Evolutionary conservation across 2,329 filamentous ascomycete genomes (phyloP).

Genomic region (Metarhizium humberi): DNA sequence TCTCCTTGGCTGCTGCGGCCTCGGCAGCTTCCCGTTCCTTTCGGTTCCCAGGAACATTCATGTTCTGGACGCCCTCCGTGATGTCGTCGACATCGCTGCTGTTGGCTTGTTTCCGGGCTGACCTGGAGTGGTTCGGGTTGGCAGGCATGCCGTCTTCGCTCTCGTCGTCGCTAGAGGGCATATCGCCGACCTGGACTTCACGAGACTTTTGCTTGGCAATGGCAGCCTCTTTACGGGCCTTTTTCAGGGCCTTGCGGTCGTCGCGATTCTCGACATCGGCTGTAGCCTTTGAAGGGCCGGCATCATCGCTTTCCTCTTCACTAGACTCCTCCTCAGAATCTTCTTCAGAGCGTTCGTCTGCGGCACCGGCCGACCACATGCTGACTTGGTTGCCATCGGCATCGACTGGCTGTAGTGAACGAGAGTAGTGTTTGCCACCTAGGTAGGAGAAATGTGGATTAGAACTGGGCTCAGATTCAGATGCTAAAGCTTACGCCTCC

Average conservation of each 20-base stretch:
- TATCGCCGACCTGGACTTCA: slow-evolving; percentile 71
- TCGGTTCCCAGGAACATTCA: slow-evolving; percentile 36
- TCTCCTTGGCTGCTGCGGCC: slow-evolving; percentile 79
- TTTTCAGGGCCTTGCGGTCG: slow-evolving; percentile 77
- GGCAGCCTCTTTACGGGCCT: slow-evolving; percentile 84
- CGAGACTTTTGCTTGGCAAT: slow-evolving; percentile 65
- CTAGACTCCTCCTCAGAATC: slow-evolving; percentile 43
- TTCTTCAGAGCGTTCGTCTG: slow-evolving; percentile 44
- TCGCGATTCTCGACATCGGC: slow-evolving; percentile 59
- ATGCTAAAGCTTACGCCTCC: too few species aligned
- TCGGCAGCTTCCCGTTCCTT: slow-evolving; percentile 66
- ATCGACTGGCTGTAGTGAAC: slow-evolving; percentile 80
- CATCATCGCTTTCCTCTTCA: slow-evolving; percentile 39
- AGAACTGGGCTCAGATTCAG: background rate
- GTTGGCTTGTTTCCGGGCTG: slow-evolving; percentile 49
- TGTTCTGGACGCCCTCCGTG: slow-evolving; percentile 46
- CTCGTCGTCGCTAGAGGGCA: slow-evolving; percentile 65
- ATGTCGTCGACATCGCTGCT: slow-evolving; percentile 35
- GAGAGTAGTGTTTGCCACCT: slow-evolving; percentile 95
- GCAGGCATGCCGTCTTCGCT: slow-evolving; percentile 63
- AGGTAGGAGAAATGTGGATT: background rate
- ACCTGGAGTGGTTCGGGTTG: slow-evolving; percentile 87
- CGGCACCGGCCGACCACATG: slow-evolving; percentile 69
- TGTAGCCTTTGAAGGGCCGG: slow-evolving; percentile 31
- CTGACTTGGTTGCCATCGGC: slow-evolving; percentile 79